Base-by-base conservation (phyloP, 2,329 filamentous ascomycete genomes). In the Pseudogymnoascus sp. region DNA sequence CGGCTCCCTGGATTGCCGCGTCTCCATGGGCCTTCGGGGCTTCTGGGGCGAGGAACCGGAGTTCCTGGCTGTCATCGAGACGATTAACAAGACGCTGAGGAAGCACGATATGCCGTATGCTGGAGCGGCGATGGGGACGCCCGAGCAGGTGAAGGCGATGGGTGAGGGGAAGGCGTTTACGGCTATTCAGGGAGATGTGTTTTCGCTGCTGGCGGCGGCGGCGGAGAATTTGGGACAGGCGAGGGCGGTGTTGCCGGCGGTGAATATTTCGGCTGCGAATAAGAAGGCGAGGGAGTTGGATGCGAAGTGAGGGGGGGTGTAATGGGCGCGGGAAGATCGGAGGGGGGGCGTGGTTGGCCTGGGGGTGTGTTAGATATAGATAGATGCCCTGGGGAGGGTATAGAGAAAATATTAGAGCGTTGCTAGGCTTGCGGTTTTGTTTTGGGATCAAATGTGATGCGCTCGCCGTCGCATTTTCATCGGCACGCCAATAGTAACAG, bases 71-170 rank as follows among this genome's bases (percentile, higher is more conserved):
- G 75, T 75, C 0, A 70, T 75, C 0, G 73, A 73, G 4, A 70
- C 75, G 60, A 80, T 76, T 67, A 69, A 75, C 37, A 68, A 67
- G n/a, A 73, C 73, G 4, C 60, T 80, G 2, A 74, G 75, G 68
- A 81, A 80, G 71, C 79, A 81, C 67, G 72, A 80, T 69, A 80
- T 77, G 72, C 78, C 79, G 47, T 64, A 64, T 26, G 63, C 63
- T 21, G 70, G 71, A 1, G 29, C 72, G 7, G 66, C 64, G 1
- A 54, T 73, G 63, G 71, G 70, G 8, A 37, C 67, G 4, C 60
- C 65, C 0, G 70, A 71, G 63, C 39, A 37, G 37, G 67, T 63
- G 39, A 34, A 61, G 34, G 18, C 14, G 5, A 64, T 69, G 64
- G 64, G 64, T 0, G 69, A 42, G 36, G 69, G 70, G 18, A 71